phyloP scores from a whole-genome alignment of 257 asterid species.

The Echium plantagineum region DNA sequence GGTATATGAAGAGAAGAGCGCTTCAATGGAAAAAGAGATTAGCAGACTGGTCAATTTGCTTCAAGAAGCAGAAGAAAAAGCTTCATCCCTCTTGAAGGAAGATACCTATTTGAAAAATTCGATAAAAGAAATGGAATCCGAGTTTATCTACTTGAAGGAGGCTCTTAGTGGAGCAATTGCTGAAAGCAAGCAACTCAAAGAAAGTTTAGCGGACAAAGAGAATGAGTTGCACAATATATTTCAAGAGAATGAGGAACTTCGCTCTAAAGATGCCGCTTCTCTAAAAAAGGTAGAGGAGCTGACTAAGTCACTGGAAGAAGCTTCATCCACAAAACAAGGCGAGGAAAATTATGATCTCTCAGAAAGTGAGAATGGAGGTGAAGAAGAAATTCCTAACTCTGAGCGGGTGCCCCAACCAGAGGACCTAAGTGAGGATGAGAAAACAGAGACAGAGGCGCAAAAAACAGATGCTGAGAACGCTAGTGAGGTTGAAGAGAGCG shows the following conservation, averaged over 20 bases:
- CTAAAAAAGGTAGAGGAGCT: too few relatives aligned
- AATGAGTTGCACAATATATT: too few relatives aligned
- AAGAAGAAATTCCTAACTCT: conserved; percentile 32
- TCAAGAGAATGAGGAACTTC: too few relatives aligned
- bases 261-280: too few relatives aligned
- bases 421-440: conserved; percentile 26
- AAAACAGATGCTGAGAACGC: conserved; percentile 34
- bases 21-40: conserved; percentile 50
- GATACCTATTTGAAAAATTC: conserved; percentile 38
- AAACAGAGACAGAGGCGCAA: conserved; percentile 16
- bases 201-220: conserved; percentile 66
- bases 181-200: conserved; percentile 78
- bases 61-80: conserved; percentile 51
- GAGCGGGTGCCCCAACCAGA: conserved; percentile 22
- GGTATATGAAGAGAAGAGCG: conserved; percentile 44
- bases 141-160: conserved; percentile 59
- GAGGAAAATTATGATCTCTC: conserved; percentile 56
- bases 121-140: conserved; percentile 60
- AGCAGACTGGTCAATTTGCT: conserved; percentile 43
- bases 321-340: conserved; percentile 36
- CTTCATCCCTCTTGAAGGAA: conserved; percentile 42
- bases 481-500: conserved; percentile 56
- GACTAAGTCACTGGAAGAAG: conserved; percentile 66
- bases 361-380: conserved; percentile 68
- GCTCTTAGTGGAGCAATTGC: conserved; percentile 69